Evolutionary conservation across 768 basidiomycete genomes (phyloP), one percentile per base, ranked within the genome.

Genomic region (Panellus pusillus): DNA sequence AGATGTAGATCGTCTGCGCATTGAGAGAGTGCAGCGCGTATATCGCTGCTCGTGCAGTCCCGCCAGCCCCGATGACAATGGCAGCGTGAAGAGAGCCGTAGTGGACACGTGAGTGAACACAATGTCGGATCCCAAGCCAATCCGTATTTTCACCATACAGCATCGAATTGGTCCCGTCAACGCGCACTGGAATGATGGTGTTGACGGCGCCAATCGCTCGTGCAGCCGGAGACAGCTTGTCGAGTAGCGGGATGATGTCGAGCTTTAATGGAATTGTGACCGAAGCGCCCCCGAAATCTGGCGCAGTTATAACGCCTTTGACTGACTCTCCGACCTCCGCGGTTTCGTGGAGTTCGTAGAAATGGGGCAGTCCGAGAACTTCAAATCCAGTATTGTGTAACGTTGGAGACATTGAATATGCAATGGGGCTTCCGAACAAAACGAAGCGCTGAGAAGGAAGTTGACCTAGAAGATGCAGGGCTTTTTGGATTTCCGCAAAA

Each of bases 261-360:
- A 96, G 75, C 71, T 99, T 99, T 77, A 87, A 86, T 2, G 97
- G 97, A 59, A 98, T 98, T 17, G 97, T 99, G 24, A 98, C 93
- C 5, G 91, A 93, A 14, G 94, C 97, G 0, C 97, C 97, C 8
- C 97, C 96, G 66, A 98, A 98, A 42, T 85, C 82, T 1, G 82
- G 78, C 4, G 80, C 73, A 1, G 74, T 69, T 17, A 98, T 76
- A 3, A 84, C 77, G 3, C 77, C 70, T 66, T 80, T 81, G 63
- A 96, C 76, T 58, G 81, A 78, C 13, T 86, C 80, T 37, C 83
- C 81, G 6, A 95, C 80, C 6, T 75, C 68, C 6, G 74, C 66
- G 0, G 90, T 89, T 72, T 98, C 92, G 31, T 91, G 73, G n/a
- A 90, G 73, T 24, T 75, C 77, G 67, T 98, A 99, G 11, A 68